Evolutionary conservation across 2,329 filamentous ascomycete species (phyloP).

Genomic region (Colletotrichum cordylinicola): DNA sequence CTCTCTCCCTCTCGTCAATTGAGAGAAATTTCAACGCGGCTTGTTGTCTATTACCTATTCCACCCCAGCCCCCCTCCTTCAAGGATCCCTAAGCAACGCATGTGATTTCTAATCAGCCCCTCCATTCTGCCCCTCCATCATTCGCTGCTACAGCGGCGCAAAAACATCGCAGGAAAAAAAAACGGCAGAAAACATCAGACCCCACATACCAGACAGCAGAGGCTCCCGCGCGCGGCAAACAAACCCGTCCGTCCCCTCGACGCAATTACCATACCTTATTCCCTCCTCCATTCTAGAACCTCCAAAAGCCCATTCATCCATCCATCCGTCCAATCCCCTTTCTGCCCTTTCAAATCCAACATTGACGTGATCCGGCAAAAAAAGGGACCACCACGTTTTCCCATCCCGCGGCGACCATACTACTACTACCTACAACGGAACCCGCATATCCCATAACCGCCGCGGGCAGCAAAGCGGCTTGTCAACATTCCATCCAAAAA

Average conservation of each 20-base stretch:
- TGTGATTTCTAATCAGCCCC: constrained; percentile 23
- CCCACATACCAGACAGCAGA: background rate
- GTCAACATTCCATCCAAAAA: background rate
- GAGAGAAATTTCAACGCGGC: background rate
- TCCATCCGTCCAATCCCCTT: background rate
- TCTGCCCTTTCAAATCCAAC: background rate
- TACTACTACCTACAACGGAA: background rate
- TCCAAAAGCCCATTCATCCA: background rate
- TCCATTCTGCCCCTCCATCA: constrained; percentile 16
- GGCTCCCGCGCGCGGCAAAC: background rate
- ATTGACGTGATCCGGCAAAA: constrained; percentile 3
- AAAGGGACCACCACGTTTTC: background rate
- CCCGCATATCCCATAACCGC: background rate
- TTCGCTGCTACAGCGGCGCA: background rate
- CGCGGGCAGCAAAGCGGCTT: background rate
- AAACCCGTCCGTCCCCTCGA: background rate
- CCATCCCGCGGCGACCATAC: background rate
- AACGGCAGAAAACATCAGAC: background rate
- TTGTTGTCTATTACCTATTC: background rate
- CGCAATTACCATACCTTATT: constrained; percentile 8
- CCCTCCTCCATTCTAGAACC: background rate
- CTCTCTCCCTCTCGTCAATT: background rate
- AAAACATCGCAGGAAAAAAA: background rate
- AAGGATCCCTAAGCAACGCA: constrained; percentile 1
- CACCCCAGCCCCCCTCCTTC: background rate